phyloP scores from a whole-genome alignment of 345 rosid species.

The Bruguiera gymnorhiza region DNA sequence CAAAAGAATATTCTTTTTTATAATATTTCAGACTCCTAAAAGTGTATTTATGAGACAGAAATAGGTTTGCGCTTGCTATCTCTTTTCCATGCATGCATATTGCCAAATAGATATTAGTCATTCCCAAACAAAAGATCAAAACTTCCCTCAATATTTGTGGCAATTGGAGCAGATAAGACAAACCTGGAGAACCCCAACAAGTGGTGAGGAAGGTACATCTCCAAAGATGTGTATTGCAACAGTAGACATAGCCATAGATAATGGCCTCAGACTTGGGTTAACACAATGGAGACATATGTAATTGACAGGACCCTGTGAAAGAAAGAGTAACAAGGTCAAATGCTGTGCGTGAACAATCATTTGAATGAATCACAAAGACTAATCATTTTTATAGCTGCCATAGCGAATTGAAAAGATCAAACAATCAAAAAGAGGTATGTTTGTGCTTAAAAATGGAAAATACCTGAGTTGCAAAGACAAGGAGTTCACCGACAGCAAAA shows the following conservation, averaged over 20 bases:
- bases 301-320: slow-evolving; percentile 88
- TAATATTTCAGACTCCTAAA: no score
- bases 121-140: not conserved
- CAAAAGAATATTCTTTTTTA: no score
- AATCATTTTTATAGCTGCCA: not conserved
- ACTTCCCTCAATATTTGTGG: not conserved
- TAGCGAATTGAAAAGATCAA: slow-evolving; percentile 8
- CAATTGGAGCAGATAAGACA: slow-evolving; percentile 10
- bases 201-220: slow-evolving; percentile 98
- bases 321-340: not conserved
- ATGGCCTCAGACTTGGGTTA: slow-evolving; percentile 80
- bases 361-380: no score
- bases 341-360: no score
- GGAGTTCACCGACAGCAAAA: slow-evolving; percentile 78
- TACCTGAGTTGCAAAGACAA: slow-evolving; percentile 93
- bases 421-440: not conserved
- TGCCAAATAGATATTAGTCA: not conserved
- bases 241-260: slow-evolving; percentile 93
- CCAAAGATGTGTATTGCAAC: slow-evolving; percentile 92
- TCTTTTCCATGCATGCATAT: not conserved
- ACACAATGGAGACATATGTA: slow-evolving; percentile 89
- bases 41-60: not conserved
- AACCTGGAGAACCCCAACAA: slow-evolving; percentile 92
- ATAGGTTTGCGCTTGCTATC: not conserved
- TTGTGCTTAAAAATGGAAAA: not conserved